Evolutionary conservation across 306 rosid genomes (phyloP), one percentile per base, ranked within the genome.

Genomic region (Casuarina glauca): DNA sequence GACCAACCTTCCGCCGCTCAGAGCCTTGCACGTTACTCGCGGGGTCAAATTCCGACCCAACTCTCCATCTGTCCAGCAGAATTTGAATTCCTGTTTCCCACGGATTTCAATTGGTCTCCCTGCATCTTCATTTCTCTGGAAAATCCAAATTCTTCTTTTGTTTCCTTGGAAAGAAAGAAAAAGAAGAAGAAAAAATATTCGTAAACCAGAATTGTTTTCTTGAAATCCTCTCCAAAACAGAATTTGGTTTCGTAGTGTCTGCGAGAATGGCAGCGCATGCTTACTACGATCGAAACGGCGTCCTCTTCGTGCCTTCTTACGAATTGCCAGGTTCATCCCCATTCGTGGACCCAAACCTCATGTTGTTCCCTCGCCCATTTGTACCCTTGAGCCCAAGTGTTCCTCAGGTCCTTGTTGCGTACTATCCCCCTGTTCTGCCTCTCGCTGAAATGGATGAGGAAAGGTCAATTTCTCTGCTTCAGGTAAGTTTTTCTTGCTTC

Each of bases 381-480:
- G 35, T 54, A 15, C n/a, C 38, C 38, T 12, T 77, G 68, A 79
- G 44, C 74, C 64, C 51, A n/a, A 76, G 69, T 16, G 74, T 7
- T 49, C 77, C 58, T 3, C 64, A 76, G 72, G 80, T 66, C 70
- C 46, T 79, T 54, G 69, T 72, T 79, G 80, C 74, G 0, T 60
- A 52, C 41, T 38, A 71, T 44, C 53, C 44, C 17, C 58, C 42
- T 9, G 15, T 70, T 4, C 70, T 6, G 10, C 9, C 48, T 36
- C 32, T 44, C 44, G 77, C 84, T 9, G 39, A 19, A 45, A 77
- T 82, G 77, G 86, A 82, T 1, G 76, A 80, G 42, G 81, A 64
- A 26, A 82, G 89, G 74, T 80, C 86, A 16, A 54, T 70, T 38
- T 77, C 89, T 69, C 78, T 86, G 58, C 58, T 64, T 69, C 86